Evolutionary conservation across 2,329 filamentous ascomycete genomes (phyloP), one percentile per base, ranked within the genome.

Genomic region (Fusarium compactum): DNA sequence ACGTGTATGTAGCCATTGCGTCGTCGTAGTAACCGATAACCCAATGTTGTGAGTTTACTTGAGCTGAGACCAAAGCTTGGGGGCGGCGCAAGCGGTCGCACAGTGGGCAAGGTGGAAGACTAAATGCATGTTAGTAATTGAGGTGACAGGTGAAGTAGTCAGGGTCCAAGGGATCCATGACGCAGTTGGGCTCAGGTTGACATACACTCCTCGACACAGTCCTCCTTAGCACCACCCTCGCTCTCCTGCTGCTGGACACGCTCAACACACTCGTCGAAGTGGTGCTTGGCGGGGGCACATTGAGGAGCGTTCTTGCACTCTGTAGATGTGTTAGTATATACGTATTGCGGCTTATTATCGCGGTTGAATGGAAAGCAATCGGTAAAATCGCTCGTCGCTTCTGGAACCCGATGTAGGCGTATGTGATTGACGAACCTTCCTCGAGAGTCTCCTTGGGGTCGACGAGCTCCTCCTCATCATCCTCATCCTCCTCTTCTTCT

Each of bases 21-120:
- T 73, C 71, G 68, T 67, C 16, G 53, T 60, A 65, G 58, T 56
- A 58, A 61, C 69, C 63, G 71, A 69, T 66, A 59, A 60, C 54
- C 52, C 45, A 43, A 47, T 64, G 58, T 53, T 56, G 43, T 57
- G 50, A 56, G 40, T 85, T 88, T 97, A 98, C 89, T 95, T 97
- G 82, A 98, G 92, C 83, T 90, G 86, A 73, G 91, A 89, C 90
- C 94, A 99, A 78, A 99, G 92, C 91, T 97, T 98, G 78, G 95
- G 95, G 58, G 96, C 96, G 70, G 96, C 95, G 82, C 96, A 99
- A 81, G 91, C 86, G 78, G 89, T 93, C 71, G 95, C 94, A 86
- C 96, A 99, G 88, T 98, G 96, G 77, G 93, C 91, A 77, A 99
- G 93, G 85, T 99, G 95, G 92, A 99, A 99, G 88, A 98, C 95